These are phyloP conservation scores for Cladophialophora chaetospira DNA, from an alignment of 2,329 filamentous ascomycete species.

Conservation along the genomic window DNA sequence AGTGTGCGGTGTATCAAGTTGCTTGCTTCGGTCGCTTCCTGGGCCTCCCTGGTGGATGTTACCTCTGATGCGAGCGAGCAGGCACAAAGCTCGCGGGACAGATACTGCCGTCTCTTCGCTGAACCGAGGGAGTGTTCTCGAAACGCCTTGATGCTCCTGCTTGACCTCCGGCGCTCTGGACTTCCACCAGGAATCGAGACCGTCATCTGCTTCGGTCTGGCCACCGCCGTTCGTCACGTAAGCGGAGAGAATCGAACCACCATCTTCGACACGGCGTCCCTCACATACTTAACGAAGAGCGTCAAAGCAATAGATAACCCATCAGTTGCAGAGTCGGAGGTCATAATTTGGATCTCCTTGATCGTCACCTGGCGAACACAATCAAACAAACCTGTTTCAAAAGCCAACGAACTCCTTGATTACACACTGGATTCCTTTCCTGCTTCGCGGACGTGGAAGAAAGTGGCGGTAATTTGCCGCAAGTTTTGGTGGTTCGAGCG, in stretches of 20 bases:
- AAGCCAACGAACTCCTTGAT: slow-evolving; percentile 18
- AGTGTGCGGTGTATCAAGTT: slow-evolving; percentile 27
- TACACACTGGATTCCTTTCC: slow-evolving; percentile 23
- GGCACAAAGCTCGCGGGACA: neutral
- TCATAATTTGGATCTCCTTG: slow-evolving; percentile 24
- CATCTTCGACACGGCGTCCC: slow-evolving; percentile 22
- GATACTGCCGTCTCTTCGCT: slow-evolving; percentile 23
- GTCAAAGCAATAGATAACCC: slow-evolving; percentile 22
- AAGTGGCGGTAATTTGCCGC: slow-evolving; percentile 18
- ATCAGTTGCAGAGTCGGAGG: slow-evolving; percentile 17
- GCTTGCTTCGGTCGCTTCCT: slow-evolving; percentile 15
- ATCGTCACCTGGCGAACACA: slow-evolving; percentile 24
- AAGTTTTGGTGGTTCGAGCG: slow-evolving; percentile 28
- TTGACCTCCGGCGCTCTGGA: slow-evolving; percentile 18
- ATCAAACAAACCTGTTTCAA: slow-evolving; percentile 8
- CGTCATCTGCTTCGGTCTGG: slow-evolving; percentile 20
- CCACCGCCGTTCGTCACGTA: slow-evolving; percentile 21
- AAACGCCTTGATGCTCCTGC: slow-evolving; percentile 15
- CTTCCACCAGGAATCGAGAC: slow-evolving; percentile 18
- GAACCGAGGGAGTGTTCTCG: slow-evolving; percentile 24
- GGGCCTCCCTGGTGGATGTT: slow-evolving; percentile 14
- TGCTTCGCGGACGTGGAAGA: slow-evolving; percentile 19
- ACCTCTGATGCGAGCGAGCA: neutral
- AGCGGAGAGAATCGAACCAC: slow-evolving; percentile 26
- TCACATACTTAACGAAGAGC: slow-evolving; percentile 10